Conservation (phyloP, 257 asterid species). For the Verbena officinalis region DNA sequence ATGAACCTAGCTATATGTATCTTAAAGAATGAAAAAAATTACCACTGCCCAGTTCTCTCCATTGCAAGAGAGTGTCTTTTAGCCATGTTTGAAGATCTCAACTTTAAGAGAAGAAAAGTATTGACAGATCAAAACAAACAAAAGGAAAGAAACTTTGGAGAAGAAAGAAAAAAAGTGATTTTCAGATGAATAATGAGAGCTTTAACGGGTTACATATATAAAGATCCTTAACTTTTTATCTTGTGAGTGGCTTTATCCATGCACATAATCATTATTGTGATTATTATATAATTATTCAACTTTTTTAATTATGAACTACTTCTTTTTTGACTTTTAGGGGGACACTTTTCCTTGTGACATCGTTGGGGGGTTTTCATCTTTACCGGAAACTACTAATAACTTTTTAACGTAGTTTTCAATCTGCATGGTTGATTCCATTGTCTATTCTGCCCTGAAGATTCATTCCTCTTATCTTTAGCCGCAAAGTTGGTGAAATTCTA, state of each 20-base stretch:
- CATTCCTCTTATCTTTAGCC: not conserved
- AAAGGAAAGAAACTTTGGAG: too few relatives aligned
- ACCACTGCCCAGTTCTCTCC: constrained; percentile 99
- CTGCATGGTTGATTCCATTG: constrained; percentile 26
- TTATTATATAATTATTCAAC: not conserved
- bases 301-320: not conserved
- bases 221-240: constrained; percentile 33
- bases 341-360: constrained; percentile 19
- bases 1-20: too few relatives aligned
- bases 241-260: constrained; percentile 31
- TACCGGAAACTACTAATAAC: not conserved
- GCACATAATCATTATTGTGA: constrained; percentile 22
- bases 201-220: constrained; percentile 36
- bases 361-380: not conserved
- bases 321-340: constrained; percentile 28
- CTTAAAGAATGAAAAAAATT: not conserved
- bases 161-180: constrained; percentile 8
- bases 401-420: constrained; percentile 37
- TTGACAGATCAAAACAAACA: too few relatives aligned
- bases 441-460: constrained; percentile 30
- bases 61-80: constrained; percentile 66
- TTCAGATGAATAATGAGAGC: constrained; percentile 7
- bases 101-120: not conserved
- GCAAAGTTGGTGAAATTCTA: not conserved
- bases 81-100: constrained; percentile 38